Conservation (phyloP, 108 stramenopile genomes). For the Tribonema minus region DNA sequence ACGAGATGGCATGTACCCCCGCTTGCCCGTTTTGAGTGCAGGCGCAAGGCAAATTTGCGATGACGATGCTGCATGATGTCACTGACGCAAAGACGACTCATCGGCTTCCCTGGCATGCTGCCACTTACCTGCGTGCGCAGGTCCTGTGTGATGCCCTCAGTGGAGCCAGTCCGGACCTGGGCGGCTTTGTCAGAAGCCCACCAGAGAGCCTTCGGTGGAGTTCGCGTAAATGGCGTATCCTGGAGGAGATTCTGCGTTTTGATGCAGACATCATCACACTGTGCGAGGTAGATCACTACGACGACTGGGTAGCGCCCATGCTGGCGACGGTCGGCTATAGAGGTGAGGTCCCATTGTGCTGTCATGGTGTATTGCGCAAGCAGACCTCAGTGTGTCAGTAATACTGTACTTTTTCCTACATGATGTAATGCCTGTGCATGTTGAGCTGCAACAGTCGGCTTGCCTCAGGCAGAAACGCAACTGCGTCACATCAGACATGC, state of each 20-base stretch:
- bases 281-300: slow-evolving; percentile 37
- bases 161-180: slow-evolving; percentile 11
- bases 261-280: slow-evolving; percentile 30
- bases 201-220: slow-evolving; percentile 33
- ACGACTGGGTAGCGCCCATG: slow-evolving; percentile 41
- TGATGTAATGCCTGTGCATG: no score
- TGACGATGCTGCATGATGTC: background rate
- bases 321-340: slow-evolving; percentile 22
- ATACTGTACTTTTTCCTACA: no score
- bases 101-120: background rate
- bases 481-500: no score
- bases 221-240: slow-evolving; percentile 24
- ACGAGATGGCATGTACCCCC: no score
- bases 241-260: slow-evolving; percentile 31
- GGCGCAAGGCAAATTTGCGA: no score
- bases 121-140: background rate
- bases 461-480: no score
- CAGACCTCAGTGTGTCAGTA: no score
- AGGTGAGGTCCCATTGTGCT: no score
- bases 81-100: background rate
- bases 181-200: slow-evolving; percentile 26
- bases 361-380: no score
- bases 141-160: slow-evolving; percentile 40
- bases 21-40: no score
- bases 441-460: no score